Conservation (phyloP, 805 yeast genomes). For the Candida maesae region DNA sequence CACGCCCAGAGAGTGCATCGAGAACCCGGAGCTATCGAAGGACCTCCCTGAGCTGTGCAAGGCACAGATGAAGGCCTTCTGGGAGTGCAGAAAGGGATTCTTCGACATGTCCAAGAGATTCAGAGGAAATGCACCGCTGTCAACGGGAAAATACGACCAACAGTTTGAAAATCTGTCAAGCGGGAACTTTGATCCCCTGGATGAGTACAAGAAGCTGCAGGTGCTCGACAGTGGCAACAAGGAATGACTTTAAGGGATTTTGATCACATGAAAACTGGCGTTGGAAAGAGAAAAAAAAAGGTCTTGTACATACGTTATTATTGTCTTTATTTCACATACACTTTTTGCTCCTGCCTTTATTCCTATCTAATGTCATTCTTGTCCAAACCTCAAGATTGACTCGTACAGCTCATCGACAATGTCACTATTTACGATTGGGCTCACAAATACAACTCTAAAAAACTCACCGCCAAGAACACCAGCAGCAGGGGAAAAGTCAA, state of each 20-base stretch:
- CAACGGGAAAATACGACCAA: constrained; percentile 90
- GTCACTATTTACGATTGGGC: constrained; percentile 51
- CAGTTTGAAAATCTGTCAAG: constrained; percentile 71
- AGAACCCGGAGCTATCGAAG: constrained; percentile 68
- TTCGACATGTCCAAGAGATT: constrained; percentile 90
- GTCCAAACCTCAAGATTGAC: constrained; percentile 36
- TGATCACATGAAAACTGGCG: neutral
- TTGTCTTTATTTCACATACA: neutral
- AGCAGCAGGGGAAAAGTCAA: constrained; percentile 75
- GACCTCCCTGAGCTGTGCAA: constrained; percentile 86
- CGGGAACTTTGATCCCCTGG: constrained; percentile 80
- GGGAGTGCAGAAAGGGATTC: constrained; percentile 88
- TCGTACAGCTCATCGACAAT: constrained; percentile 43
- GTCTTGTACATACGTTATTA: constrained; percentile 2
- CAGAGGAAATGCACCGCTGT: constrained; percentile 88
- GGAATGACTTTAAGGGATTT: constrained; percentile 20
- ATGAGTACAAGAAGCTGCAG: constrained; percentile 72
- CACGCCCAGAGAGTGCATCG: constrained; percentile 84
- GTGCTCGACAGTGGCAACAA: constrained; percentile 51
- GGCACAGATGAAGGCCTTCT: constrained; percentile 77
- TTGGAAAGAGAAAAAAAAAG: too few relatives aligned
- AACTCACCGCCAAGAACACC: constrained; percentile 65
- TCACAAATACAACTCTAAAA: constrained; percentile 78
- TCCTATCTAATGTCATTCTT: too few relatives aligned
- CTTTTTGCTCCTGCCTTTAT: too few relatives aligned